phyloP scores from a whole-genome alignment of 2,329 filamentous ascomycete genomes.

The Trichoderma sp. region DNA sequence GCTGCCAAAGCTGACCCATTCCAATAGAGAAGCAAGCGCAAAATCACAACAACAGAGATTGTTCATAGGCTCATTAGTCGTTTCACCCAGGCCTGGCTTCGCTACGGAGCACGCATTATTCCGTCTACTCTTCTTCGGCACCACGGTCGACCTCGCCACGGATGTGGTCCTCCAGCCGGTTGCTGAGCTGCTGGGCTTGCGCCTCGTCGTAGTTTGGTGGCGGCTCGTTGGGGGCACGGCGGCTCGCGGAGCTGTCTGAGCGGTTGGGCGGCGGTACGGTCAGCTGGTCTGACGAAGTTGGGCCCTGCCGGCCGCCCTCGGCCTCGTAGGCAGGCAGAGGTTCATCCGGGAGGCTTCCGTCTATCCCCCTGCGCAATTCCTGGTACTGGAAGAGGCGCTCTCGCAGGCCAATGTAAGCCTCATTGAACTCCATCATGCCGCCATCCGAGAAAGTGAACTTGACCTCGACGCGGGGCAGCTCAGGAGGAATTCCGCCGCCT shows the following conservation, averaged over 20 bases:
- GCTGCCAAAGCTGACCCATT: background rate
- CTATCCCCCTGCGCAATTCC: constrained; percentile 67
- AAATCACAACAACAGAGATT: constrained; percentile 14
- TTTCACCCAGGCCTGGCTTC: constrained; percentile 9
- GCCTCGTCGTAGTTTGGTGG: constrained; percentile 91
- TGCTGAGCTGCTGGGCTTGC: constrained; percentile 65
- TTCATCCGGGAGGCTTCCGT: constrained; percentile 71
- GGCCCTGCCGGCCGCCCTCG: constrained; percentile 31
- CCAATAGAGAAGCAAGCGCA: constrained; percentile 10
- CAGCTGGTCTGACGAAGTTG: constrained; percentile 22
- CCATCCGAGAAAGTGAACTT: constrained; percentile 92
- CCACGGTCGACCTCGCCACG: constrained; percentile 68
- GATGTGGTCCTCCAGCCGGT: constrained; percentile 64
- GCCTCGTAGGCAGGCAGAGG: constrained; percentile 85
- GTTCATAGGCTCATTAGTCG: constrained; percentile 15
- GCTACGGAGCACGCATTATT: constrained; percentile 6
- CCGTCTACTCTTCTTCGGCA: constrained; percentile 20
- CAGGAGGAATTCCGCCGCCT: constrained; percentile 75
- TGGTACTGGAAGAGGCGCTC: constrained; percentile 79
- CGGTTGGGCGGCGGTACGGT: constrained; percentile 29
- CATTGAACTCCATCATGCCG: constrained; percentile 88
- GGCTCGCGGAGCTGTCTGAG: constrained; percentile 38
- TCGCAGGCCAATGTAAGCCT: constrained; percentile 77
- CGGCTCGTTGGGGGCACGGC: constrained; percentile 63
- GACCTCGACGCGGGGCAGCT: constrained; percentile 70